phyloP scores from a whole-genome alignment of 805 yeast species.

The Candida yuanshanica region DNA sequence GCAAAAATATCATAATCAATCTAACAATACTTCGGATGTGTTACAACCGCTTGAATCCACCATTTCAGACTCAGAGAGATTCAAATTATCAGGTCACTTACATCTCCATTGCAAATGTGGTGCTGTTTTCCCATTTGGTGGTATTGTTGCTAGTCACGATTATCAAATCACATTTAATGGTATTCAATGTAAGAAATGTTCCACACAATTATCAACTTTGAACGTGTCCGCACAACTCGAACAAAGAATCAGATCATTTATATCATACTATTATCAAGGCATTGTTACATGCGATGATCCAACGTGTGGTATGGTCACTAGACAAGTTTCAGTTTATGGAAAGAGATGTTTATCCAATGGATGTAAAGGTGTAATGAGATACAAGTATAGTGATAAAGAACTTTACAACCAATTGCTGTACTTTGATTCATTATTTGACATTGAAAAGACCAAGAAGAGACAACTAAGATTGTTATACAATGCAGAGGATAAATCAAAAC shows the following conservation, averaged over 20 bases:
- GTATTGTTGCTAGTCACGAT: conserved; percentile 58
- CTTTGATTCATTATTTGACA: conserved; percentile 73
- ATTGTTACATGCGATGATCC: conserved; percentile 82
- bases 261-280: conserved; percentile 78
- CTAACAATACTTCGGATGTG: conserved; percentile 29
- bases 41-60: conserved; percentile 77
- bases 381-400: conserved; percentile 69
- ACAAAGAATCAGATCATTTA: conserved; percentile 57
- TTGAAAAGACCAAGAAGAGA: conserved; percentile 62
- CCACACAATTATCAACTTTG: conserved; percentile 41
- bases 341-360: conserved; percentile 61
- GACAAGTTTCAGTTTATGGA: conserved; percentile 88
- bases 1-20: conserved; percentile 28
- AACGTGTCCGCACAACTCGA: conserved; percentile 71
- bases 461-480: conserved; percentile 49
- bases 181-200: conserved; percentile 61
- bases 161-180: conserved; percentile 66
- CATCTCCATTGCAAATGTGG: conserved; percentile 60
- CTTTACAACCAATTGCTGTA: conserved; percentile 84
- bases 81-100: conserved; percentile 55
- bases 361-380: conserved; percentile 76
- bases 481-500: conserved; percentile 29
- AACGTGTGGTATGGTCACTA: conserved; percentile 71
- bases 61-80: conserved; percentile 76
- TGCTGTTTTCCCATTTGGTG: conserved; percentile 59